phyloP scores from a whole-genome alignment of 2,329 filamentous ascomycete genomes.

The Periconia macrospinosa region DNA sequence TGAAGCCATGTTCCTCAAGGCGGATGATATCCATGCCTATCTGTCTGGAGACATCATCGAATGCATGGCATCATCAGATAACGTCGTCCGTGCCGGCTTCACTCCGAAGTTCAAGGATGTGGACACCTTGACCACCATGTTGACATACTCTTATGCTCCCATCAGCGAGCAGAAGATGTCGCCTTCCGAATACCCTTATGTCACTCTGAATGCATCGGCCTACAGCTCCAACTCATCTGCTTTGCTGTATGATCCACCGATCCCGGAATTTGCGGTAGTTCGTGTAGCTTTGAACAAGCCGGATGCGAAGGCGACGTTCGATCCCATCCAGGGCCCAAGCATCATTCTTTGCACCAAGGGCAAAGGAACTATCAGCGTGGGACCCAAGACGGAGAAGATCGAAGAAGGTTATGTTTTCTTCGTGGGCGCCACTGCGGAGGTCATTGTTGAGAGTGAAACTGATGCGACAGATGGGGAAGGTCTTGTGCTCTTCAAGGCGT shows the following conservation, averaged over 20 bases:
- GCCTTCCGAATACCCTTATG: constrained; percentile 83
- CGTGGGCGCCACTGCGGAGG: constrained; percentile 84
- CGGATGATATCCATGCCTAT: constrained; percentile 97
- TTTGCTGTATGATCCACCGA: constrained; percentile 88
- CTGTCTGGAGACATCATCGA: constrained; percentile 93
- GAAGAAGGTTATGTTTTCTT: constrained; percentile 57
- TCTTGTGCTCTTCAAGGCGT: constrained; percentile 89
- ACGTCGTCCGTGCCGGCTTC: constrained; percentile 94
- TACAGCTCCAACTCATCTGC: constrained; percentile 77
- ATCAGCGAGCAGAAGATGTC: constrained; percentile 94
- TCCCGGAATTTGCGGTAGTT: constrained; percentile 93
- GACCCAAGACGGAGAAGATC: constrained; percentile 73
- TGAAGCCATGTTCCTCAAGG: constrained; percentile 93
- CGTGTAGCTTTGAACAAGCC: constrained; percentile 71
- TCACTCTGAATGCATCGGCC: constrained; percentile 75
- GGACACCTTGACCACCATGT: constrained; percentile 80
- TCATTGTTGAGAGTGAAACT: constrained; percentile 69
- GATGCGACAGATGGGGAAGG: constrained; percentile 58
- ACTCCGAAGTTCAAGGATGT: constrained; percentile 99
- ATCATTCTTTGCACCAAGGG: constrained; percentile 90
- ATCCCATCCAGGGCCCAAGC: constrained; percentile 83
- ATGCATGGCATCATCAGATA: constrained; percentile 99
- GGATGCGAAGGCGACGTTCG: constrained; percentile 84
- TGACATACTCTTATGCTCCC: constrained; percentile 94
- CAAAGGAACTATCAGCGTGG: constrained; percentile 80